Evolutionary conservation across 352 stramenopile genomes (phyloP), one percentile per base, ranked within the genome.

Genomic region (Globisporangium middletonii): DNA sequence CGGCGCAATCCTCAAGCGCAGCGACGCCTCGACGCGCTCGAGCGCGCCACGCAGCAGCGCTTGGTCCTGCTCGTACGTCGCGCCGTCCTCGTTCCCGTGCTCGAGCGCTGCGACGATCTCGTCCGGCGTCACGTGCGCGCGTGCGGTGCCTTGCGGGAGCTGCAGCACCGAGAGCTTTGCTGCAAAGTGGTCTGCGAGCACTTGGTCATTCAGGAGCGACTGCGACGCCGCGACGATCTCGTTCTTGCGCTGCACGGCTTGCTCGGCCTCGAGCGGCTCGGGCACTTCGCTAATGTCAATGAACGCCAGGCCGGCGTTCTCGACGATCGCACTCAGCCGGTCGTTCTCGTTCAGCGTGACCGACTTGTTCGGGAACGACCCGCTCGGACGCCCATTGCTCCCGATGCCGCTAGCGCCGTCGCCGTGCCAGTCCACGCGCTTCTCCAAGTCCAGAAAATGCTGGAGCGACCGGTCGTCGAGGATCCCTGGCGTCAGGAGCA

Each of bases 241-340:
- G 57, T 86, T 83, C 60, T 87, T 88, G 57, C 79, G 78, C 57
- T 91, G 81, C 55, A 77, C 75, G 51, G 78, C 81, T 55, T 91
- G 81, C 55, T 89, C 82, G 2, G 76, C 73, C 63, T 93, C 83
- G 3, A 93, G 75, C 19, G 83, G 83, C 54, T 91, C 83, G 3
- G 83, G 77, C 0, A 93, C 75, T 62, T 93, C 80, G 49, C 77
- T 90, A 48, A 93, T 86, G 55, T 93, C 80, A 53, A 93, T 91
- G 48, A 93, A 88, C 19, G 77, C 79, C 66, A 91, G 80, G 42
- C 77, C 77, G 12, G 80, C 78, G 50, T 68, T 88, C 55, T 91
- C 80, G 9, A 93, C 80, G 46, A 93, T 93, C 16, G 72, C 77
- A 46, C 71, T 89, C 30, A 90, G 73, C 6, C 83, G 79, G 57